phyloP scores from a whole-genome alignment of 176 grass and related monocot species.

The maize (Zea mays) region Zm-B73-REFERENCE-NAM-5.0 NC_050102.1:84473501-84474000 shows the following conservation, averaged over 20 bases:
- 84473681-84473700: neutral
- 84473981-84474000: neutral
- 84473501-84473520: neutral
- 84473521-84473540: neutral
- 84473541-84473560: neutral
- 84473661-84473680: neutral
- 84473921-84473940: neutral
- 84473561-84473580: neutral
- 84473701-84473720: neutral
- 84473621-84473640: slow-evolving; percentile 4
- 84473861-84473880: neutral
- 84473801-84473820: neutral
- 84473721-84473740: neutral
- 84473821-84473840: neutral
- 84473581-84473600: neutral
- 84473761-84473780: neutral
- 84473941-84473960: neutral
- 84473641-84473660: neutral
- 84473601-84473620: neutral
- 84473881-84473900: neutral
- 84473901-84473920: neutral
- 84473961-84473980: neutral
- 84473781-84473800: neutral
- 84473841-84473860: neutral
- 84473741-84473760: neutral